Evolutionary conservation across 2,329 filamentous ascomycete species (phyloP).

Genomic region (Aspergillus fumigatiaffinis): DNA sequence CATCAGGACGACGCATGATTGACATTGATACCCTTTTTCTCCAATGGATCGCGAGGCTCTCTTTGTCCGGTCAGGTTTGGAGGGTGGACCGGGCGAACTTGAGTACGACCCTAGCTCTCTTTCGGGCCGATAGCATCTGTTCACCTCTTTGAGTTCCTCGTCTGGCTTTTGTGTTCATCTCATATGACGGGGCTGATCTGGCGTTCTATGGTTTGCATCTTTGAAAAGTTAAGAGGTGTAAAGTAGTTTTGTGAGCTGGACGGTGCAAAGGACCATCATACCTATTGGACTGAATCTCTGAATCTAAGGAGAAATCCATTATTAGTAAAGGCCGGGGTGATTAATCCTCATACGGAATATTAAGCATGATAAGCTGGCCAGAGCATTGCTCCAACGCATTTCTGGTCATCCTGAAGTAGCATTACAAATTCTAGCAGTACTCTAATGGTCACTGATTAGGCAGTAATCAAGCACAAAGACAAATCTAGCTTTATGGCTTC

Average conservation of each 20-base stretch:
- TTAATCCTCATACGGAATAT: background rate
- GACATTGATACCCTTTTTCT: conserved; percentile 28
- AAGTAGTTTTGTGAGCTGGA: conserved; percentile 8
- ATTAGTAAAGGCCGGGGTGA: background rate
- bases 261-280: background rate
- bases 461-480: too few species aligned
- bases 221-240: conserved; percentile 5
- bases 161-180: conserved; percentile 5
- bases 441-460: background rate
- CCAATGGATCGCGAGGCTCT: background rate
- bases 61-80: background rate
- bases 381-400: background rate
- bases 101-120: conserved; percentile 2
- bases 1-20: conserved; percentile 15
- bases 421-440: background rate
- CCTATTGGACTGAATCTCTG: background rate
- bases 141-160: background rate
- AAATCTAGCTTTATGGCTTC: too few species aligned
- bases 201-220: conserved; percentile 15
- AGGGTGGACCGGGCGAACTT: background rate
- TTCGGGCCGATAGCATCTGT: conserved; percentile 8
- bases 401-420: background rate
- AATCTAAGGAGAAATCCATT: background rate
- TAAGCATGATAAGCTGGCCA: background rate
- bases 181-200: conserved; percentile 12